Evolutionary conservation across 2,329 filamentous ascomycete species (phyloP).

Genomic region (Tolypocladium amazonense): DNA sequence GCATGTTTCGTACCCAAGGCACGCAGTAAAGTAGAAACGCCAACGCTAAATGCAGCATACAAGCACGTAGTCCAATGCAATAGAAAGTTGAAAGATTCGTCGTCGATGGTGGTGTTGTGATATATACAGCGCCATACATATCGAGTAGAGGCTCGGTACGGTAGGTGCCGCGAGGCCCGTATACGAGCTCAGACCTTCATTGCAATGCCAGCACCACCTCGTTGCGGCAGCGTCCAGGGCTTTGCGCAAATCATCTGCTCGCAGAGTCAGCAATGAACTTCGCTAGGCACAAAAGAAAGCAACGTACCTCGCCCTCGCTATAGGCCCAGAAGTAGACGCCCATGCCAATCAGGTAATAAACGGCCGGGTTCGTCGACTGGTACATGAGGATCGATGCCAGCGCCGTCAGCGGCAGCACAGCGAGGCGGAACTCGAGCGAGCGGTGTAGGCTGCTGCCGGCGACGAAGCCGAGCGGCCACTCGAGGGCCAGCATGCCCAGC

Average conservation of each 20-base stretch:
- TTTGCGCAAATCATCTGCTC: constrained; percentile 54
- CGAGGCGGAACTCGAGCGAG: constrained; percentile 76
- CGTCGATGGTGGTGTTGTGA: neutral
- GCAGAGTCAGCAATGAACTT: constrained; percentile 3
- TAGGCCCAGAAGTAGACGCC: constrained; percentile 93
- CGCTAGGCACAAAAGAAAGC: neutral
- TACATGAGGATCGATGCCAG: constrained; percentile 72
- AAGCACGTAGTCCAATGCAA: neutral
- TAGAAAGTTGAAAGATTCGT: neutral
- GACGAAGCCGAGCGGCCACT: constrained; percentile 76
- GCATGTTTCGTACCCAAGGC: neutral
- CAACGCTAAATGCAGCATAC: neutral
- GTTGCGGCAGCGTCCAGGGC: constrained; percentile 59
- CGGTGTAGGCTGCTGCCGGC: constrained; percentile 73
- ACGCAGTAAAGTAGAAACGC: neutral
- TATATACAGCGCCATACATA: neutral
- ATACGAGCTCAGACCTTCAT: neutral
- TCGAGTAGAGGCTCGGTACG: neutral
- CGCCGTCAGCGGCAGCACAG: constrained; percentile 69
- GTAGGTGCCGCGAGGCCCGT: neutral
- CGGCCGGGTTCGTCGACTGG: constrained; percentile 80
- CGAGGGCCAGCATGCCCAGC: constrained; percentile 68
- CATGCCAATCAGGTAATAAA: constrained; percentile 86
- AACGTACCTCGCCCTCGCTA: constrained; percentile 85
- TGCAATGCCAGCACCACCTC: constrained; percentile 22